Conservation (phyloP, 2,329 filamentous ascomycete genomes). For the Phoma herbarum region DNA sequence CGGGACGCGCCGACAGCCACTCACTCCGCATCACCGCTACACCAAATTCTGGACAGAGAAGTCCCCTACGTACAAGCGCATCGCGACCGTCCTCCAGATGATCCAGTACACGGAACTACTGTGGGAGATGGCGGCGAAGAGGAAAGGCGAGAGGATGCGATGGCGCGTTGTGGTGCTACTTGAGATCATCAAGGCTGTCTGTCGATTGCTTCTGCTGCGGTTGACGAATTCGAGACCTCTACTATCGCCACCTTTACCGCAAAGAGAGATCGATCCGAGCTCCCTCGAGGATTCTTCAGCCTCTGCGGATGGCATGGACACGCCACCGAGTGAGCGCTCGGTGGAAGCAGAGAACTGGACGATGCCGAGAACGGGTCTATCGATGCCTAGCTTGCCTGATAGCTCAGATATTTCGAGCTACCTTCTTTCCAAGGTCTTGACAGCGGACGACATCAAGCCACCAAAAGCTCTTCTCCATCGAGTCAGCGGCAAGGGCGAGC, state of each 20-base stretch:
- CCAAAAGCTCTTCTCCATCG: conserved; percentile 86
- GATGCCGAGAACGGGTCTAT: conserved; percentile 94
- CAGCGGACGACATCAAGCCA: conserved; percentile 95
- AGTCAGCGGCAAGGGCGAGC: conserved; percentile 74
- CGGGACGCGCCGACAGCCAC: conserved; percentile 60
- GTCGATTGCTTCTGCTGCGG: conserved; percentile 79
- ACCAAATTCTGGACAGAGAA: conserved; percentile 70
- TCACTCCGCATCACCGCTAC: conserved; percentile 69
- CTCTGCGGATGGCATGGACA: conserved; percentile 58
- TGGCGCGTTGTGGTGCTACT: conserved; percentile 89
- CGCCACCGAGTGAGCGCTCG: conserved; percentile 51
- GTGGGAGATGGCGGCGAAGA: conserved; percentile 97
- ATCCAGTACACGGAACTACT: conserved; percentile 94
- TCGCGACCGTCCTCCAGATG: conserved; percentile 84
- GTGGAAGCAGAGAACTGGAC: conserved; percentile 69
- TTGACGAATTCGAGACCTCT: conserved; percentile 85
- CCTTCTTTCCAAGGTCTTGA: conserved; percentile 87
- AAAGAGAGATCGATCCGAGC: conserved; percentile 79
- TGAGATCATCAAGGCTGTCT: conserved; percentile 86
- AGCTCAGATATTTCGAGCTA: conserved; percentile 85
- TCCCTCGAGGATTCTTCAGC: conserved; percentile 61
- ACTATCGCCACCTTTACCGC: conserved; percentile 83
- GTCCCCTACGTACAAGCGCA: conserved; percentile 76
- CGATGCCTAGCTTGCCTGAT: conserved; percentile 82
- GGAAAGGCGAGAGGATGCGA: conserved; percentile 78